phyloP scores from a whole-genome alignment of 2,329 filamentous ascomycete species.

The Fusarium begoniae region DNA sequence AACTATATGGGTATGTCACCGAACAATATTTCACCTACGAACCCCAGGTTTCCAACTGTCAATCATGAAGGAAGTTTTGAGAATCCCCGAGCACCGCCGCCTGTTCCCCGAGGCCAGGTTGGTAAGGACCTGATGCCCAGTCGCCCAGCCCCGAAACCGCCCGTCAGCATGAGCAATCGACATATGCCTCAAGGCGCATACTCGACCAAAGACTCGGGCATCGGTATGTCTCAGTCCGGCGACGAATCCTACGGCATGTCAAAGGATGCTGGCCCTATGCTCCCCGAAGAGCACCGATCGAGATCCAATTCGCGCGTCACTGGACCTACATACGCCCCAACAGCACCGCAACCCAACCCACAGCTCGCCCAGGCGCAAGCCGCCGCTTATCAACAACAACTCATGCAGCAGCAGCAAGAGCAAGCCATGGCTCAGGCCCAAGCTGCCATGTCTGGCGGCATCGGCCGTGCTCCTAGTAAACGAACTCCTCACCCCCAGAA shows the following conservation, averaged over 20 bases:
- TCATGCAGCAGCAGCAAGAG: conserved; percentile 85
- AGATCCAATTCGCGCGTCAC: conserved; percentile 74
- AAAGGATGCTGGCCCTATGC: conserved; percentile 67
- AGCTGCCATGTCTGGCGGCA: conserved; percentile 75
- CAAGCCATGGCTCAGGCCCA: conserved; percentile 83
- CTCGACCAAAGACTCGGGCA: conserved; percentile 69
- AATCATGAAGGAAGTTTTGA: conserved; percentile 96
- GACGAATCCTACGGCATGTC: conserved; percentile 64
- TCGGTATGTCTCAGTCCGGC: conserved; percentile 66
- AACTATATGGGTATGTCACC: conserved; percentile 67
- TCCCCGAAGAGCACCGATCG: conserved; percentile 73
- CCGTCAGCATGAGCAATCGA: conserved; percentile 68
- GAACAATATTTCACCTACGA: conserved; percentile 80
- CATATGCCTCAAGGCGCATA: conserved; percentile 62
- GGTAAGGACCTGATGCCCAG: conserved; percentile 74
- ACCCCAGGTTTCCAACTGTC: conserved; percentile 83
- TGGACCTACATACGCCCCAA: conserved; percentile 61
- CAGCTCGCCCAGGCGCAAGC: conserved; percentile 51
- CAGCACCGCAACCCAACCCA: conserved; percentile 48
- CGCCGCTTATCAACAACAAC: conserved; percentile 67
- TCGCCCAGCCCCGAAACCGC: conserved; percentile 89
- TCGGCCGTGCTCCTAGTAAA: conserved; percentile 80
- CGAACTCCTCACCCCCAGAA: conserved; percentile 57
- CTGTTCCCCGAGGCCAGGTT: conserved; percentile 71
- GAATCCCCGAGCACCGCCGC: conserved; percentile 92